Conservation (phyloP, 2,329 filamentous ascomycete genomes). For the Fusarium euwallaceae region DNA sequence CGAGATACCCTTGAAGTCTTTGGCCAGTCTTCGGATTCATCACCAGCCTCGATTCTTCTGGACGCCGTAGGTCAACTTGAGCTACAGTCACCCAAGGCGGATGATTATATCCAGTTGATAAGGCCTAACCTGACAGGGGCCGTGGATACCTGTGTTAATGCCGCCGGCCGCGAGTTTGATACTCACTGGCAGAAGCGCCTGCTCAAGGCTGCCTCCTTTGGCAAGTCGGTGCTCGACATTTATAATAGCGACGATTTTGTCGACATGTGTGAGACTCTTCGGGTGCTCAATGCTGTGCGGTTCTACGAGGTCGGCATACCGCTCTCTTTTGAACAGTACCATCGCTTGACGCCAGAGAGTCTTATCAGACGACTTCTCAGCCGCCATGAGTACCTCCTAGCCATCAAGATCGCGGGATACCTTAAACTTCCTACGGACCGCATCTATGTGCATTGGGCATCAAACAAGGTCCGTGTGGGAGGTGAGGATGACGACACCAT, state of each 20-base stretch:
- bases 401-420: constrained; percentile 89
- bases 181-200: constrained; percentile 94
- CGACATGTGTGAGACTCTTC: constrained; percentile 94
- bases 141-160: constrained; percentile 92
- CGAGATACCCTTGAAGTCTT: constrained; percentile 91
- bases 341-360: constrained; percentile 88
- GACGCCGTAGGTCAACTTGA: constrained; percentile 94
- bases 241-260: constrained; percentile 99
- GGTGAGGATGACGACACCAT: constrained; percentile 89
- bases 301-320: constrained; percentile 93
- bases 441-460: constrained; percentile 98
- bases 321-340: constrained; percentile 92
- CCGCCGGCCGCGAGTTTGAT: constrained; percentile 92
- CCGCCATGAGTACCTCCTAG: constrained; percentile 90
- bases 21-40: constrained; percentile 87
- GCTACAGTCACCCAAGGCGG: constrained; percentile 93
- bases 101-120: constrained; percentile 97
- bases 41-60: constrained; percentile 89
- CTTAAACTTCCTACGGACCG: constrained; percentile 86
- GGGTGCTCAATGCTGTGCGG: constrained; percentile 91
- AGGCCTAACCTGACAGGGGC: constrained; percentile 88
- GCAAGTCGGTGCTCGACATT: constrained; percentile 95
- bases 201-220: constrained; percentile 96
- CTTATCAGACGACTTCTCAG: constrained; percentile 89
- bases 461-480: constrained; percentile 89